Percentiles rank a stretch among this genome's conserved stretches.
These are phyloP conservation scores for Calonectria fujianensis DNA, from an alignment of 2,329 filamentous ascomycete species.

Conservation along the genomic window DNA sequence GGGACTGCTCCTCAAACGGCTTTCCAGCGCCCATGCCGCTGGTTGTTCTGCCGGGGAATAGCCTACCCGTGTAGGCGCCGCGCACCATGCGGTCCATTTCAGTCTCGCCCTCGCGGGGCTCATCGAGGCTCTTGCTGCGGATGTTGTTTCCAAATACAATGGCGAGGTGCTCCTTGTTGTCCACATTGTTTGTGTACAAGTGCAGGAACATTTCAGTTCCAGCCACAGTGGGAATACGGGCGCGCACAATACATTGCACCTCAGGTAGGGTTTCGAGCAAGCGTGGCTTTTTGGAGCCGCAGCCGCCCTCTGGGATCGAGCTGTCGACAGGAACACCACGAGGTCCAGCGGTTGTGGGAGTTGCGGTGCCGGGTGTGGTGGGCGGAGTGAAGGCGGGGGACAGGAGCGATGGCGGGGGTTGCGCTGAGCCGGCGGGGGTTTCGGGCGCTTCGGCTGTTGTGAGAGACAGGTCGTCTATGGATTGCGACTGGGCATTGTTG, in stretches of 20 bases:
- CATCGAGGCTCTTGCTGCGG: slow-evolving; percentile 82
- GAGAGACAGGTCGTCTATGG: slow-evolving; percentile 62
- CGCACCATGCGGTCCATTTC: slow-evolving; percentile 95
- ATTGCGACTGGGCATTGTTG: slow-evolving; percentile 49
- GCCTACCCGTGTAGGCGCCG: slow-evolving; percentile 91
- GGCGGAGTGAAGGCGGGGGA: slow-evolving; percentile 91
- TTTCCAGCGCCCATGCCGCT: slow-evolving; percentile 75
- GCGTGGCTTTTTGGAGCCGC: slow-evolving; percentile 79
- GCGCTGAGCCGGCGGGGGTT: slow-evolving; percentile 47
- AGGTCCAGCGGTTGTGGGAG: slow-evolving; percentile 66
- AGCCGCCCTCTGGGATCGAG: slow-evolving; percentile 74
- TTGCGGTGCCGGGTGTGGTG: slow-evolving; percentile 76
- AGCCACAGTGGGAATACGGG: slow-evolving; percentile 92
- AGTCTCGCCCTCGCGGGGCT: slow-evolving; percentile 83
- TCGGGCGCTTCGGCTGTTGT: slow-evolving; percentile 50
- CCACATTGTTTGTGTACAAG: slow-evolving; percentile 92
- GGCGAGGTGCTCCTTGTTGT: slow-evolving; percentile 96
- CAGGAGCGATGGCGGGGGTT: slow-evolving; percentile 80
- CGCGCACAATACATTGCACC: slow-evolving; percentile 95
- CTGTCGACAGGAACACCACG: slow-evolving; percentile 77
- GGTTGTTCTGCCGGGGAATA: slow-evolving; percentile 89
- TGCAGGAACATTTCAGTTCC: slow-evolving; percentile 98
- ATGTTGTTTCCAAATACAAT: slow-evolving; percentile 96
- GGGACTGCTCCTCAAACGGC: slow-evolving; percentile 43
- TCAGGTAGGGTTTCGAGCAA: slow-evolving; percentile 85